Base-by-base conservation (phyloP, 805 yeast species). In the Naumovozyma baii region DNA sequence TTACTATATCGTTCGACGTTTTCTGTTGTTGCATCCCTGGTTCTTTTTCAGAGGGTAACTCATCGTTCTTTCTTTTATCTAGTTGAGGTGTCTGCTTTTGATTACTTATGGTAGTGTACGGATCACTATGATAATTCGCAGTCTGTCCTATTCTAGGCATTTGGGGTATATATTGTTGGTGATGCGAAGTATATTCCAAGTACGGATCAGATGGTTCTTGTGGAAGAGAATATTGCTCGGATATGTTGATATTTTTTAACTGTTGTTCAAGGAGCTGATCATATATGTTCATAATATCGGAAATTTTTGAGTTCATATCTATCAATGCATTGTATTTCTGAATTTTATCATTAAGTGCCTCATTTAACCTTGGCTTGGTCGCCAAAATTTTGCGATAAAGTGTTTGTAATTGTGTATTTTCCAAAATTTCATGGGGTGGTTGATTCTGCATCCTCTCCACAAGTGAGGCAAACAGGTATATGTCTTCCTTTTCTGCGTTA, bases 221-320 rank as follows among this genome's bases (percentile, higher is more conserved):
- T 8, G 57, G 52, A 4, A 51, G 32, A 3, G 48, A 35, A 33
- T 57, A 55, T 32, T 55, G 63, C 37, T 62, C 53, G 26, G 60
- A 54, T 35, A 58, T 18, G 42, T 53, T 64, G 51, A 47, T 73
- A 59, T 42, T 62, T 55, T 51, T 68, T 57, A 45, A 70, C 59
- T 55, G 78, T 59, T 20, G 67, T 43, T 87, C 94, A 43, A 86
- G 66, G 37, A 82, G 69, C 43, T 73, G 74, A 56, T 86, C 94
- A 51, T 86, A 87, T n/a, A 81, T 66, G 44, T 81, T 72, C 53
- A 78, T 73, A 25, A 85, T 79, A 4, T 86, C 78, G 39, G 83
- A 79, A 39, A 87, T 72, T 51, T 87, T 85, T 36, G 81, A 74
- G 61, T 83, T 85, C 75, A 83, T 68, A 36, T 82, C 84, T 46